phyloP scores from a whole-genome alignment of 1,139 yeast species.

The Arxiozyma telluris region DNA sequence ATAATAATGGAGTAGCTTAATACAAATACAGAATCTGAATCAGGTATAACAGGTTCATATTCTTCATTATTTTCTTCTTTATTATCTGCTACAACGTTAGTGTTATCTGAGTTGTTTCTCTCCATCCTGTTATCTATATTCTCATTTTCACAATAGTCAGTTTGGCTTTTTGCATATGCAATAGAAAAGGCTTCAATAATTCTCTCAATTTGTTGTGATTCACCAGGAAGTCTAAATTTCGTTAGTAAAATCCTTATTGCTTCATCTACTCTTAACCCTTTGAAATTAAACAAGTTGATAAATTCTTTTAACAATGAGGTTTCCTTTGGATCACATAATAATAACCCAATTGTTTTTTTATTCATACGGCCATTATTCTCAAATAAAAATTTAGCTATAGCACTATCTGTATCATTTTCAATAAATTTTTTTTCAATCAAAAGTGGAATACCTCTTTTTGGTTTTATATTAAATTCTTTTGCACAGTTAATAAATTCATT shows the following conservation, averaged over 20 bases:
- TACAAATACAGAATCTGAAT: constrained; percentile 63
- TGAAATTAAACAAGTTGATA: constrained; percentile 64
- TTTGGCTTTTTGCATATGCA: constrained; percentile 59
- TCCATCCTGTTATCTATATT: constrained; percentile 10
- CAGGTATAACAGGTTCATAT: constrained; percentile 46
- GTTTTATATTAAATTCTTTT: constrained; percentile 64
- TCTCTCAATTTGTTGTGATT: constrained; percentile 91
- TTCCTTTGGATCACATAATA: constrained; percentile 68
- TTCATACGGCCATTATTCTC: constrained; percentile 74
- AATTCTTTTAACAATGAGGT: constrained; percentile 53
- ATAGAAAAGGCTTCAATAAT: constrained; percentile 81
- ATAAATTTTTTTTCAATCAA: constrained; percentile 60
- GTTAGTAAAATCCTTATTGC: constrained; percentile 77
- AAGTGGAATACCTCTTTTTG: constrained; percentile 61
- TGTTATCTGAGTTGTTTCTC: constrained; percentile 11
- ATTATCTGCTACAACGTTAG: constrained; percentile 18
- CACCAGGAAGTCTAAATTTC: constrained; percentile 91
- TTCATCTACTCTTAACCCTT: constrained; percentile 78
- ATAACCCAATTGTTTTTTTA: constrained; percentile 81
- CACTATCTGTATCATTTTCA: constrained; percentile 44
- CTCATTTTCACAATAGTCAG: constrained; percentile 21
- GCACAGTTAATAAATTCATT: constrained; percentile 70
- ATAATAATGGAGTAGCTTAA: constrained; percentile 67
- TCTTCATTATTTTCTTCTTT: constrained; percentile 12
- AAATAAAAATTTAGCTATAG: constrained; percentile 68